These are phyloP conservation scores for Suzukiozyma palmioleophila DNA, from an alignment of 1,139 yeast genomes.

Conservation along the genomic window DNA sequence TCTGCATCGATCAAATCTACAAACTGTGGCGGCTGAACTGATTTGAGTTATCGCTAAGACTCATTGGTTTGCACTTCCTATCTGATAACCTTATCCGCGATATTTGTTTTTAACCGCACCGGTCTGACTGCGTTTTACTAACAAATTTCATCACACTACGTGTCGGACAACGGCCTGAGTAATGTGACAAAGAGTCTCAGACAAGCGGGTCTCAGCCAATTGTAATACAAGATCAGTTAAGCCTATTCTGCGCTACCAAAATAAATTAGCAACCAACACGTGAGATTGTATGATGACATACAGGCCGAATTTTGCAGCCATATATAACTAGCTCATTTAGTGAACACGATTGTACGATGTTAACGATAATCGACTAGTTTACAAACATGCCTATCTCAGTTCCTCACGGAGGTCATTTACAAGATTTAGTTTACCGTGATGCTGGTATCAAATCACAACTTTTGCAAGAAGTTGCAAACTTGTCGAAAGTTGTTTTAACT, in stretches of 20 bases:
- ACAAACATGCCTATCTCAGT: slow-evolving; percentile 56
- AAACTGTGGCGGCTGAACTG: too few species aligned
- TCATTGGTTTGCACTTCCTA: too few species aligned
- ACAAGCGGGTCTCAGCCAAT: too few species aligned
- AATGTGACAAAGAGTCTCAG: too few species aligned
- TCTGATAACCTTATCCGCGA: too few species aligned
- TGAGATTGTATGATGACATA: slow-evolving; percentile 17
- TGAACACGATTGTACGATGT: slow-evolving; percentile 5
- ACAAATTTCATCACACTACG: too few species aligned
- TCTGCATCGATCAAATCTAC: too few species aligned
- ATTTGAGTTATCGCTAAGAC: too few species aligned
- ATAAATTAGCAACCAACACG: slow-evolving; percentile 15
- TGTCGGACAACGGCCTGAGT: too few species aligned
- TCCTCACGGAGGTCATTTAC: slow-evolving; percentile 89
- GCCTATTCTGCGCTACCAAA: neutral
- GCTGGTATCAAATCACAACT: slow-evolving; percentile 53
- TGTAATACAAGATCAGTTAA: too few species aligned
- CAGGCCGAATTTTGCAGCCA: slow-evolving; percentile 4
- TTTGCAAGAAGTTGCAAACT: slow-evolving; percentile 45
- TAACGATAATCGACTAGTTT: neutral
- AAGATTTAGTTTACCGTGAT: slow-evolving; percentile 84
- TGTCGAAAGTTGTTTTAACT: slow-evolving; percentile 57
- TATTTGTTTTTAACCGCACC: too few species aligned
- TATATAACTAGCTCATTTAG: neutral
- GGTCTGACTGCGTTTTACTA: too few species aligned